Base-by-base conservation (phyloP, 1,284 basidiomycete species). In the Irpex rosettiformis region DNA sequence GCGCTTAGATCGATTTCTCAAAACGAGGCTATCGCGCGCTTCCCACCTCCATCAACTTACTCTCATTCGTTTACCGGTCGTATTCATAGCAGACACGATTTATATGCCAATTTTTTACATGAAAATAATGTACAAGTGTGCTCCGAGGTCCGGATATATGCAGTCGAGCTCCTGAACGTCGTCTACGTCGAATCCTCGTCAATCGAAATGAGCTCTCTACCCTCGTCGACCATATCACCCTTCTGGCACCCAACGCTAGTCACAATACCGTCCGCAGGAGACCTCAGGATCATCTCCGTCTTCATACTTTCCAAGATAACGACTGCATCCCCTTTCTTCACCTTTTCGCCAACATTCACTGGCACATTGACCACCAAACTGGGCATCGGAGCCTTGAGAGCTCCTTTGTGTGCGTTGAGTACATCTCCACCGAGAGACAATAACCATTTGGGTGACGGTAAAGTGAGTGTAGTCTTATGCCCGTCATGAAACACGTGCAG, bases 251-350 rank as follows among this genome's bases (percentile, higher is more conserved):
- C 85, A 6, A 96, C 82, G 42, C 79, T 77, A 64, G 79, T 84
- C 2, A 96, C 85, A 5, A 85, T 77, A 8, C 92, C 94, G 47
- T 79, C 77, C 4, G 78, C 77, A 58, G 83, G 80, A 10, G 91
- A 85, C 59, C 93, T 80, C 65, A 97, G 71, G 47, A 91, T 91
- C 54, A 91, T 96, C 77, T 95, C 94, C 63, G 93, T 96, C 83
- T 97, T 97, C 94, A 96, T 97, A 67, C 93, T 95, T 77, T 96
- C 94, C 65, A 96, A 74, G 21, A 96, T 86, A 28, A 94, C 86
- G 10, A 93, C 79, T 6, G 84, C 84, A 69, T 95, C 88, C 0
- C 92, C 93, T 70, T 83, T 84, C 70, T 86, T 83, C n/a, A 96
- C 90, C 40, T 72, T 75, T 58, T 95, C 88, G 0, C 93, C 94